Evolutionary conservation across 2,329 filamentous ascomycete genomes (phyloP).

Genomic region (Pyrenochaeta sp.): DNA sequence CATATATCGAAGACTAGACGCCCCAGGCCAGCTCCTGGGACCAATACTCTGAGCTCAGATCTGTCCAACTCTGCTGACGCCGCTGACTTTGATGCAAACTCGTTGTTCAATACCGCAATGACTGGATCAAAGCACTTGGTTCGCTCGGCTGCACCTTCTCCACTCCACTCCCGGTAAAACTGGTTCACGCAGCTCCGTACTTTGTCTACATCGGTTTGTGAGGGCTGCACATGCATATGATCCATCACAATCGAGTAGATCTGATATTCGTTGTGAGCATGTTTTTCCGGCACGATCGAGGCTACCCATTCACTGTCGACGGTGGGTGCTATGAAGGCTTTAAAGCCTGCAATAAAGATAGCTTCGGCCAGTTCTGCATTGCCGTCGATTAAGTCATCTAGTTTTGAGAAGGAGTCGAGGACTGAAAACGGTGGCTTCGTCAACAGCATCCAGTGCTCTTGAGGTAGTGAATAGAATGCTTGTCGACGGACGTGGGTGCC

Average conservation of each 20-base stretch:
- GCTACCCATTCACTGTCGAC: conserved; percentile 45
- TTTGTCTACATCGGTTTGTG: conserved; percentile 82
- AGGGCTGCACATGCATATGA: conserved; percentile 76
- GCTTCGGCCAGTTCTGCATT: conserved; percentile 85
- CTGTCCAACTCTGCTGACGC: conserved; percentile 32
- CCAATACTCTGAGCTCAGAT: conserved; percentile 70
- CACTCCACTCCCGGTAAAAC: conserved; percentile 94
- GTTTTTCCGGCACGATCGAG: conserved; percentile 39
- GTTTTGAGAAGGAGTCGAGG: conserved; percentile 76
- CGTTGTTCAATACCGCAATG: conserved; percentile 67
- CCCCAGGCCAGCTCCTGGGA: conserved; percentile 90
- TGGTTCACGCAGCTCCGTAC: conserved; percentile 91
- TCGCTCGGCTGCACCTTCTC: conserved; percentile 77
- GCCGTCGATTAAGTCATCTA: conserved; percentile 87
- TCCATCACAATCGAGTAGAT: conserved; percentile 59
- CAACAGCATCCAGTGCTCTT: conserved; percentile 83
- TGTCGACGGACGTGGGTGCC: conserved; percentile 89
- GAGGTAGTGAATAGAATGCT: conserved; percentile 90
- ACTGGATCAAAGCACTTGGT: conserved; percentile 80
- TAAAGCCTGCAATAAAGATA: conserved; percentile 67
- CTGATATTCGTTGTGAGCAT: conserved; percentile 37
- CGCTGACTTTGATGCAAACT: conserved; percentile 46
- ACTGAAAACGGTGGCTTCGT: conserved; percentile 83
- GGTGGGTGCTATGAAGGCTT: conserved; percentile 42
- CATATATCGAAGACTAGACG: conserved; percentile 89